Conservation (phyloP, 2,329 filamentous ascomycete genomes). For the Stachybotrys echinatus region DNA sequence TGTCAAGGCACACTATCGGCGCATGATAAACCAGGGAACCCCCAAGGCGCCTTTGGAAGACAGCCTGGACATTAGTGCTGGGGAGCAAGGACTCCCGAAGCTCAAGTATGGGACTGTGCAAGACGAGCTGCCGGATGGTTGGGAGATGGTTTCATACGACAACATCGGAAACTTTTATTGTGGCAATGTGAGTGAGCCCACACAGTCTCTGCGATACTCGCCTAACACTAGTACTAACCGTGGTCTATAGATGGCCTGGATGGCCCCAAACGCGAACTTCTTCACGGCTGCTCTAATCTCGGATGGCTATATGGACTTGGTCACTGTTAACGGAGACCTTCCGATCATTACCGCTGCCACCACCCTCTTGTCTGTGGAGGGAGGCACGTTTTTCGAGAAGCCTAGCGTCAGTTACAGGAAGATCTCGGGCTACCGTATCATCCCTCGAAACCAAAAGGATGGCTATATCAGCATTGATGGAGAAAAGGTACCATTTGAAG, state of each 20-base stretch:
- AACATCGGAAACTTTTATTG: slow-evolving; percentile 89
- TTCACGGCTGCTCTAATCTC: slow-evolving; percentile 77
- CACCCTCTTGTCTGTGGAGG: slow-evolving; percentile 67
- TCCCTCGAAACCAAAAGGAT: slow-evolving; percentile 62
- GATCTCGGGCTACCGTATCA: slow-evolving; percentile 79
- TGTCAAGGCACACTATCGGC: slow-evolving; percentile 68
- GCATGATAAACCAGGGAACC: slow-evolving; percentile 31
- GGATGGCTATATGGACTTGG: slow-evolving; percentile 81
- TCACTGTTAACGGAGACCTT: slow-evolving; percentile 74
- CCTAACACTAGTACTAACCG: background rate
- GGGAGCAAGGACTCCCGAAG: slow-evolving; percentile 61
- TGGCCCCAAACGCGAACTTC: slow-evolving; percentile 83
- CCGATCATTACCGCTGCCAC: slow-evolving; percentile 59
- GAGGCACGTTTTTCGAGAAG: slow-evolving; percentile 73
- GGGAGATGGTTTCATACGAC: slow-evolving; percentile 68
- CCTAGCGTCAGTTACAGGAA: slow-evolving; percentile 77
- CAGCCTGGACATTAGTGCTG: slow-evolving; percentile 20
- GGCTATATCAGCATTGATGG: slow-evolving; percentile 95
- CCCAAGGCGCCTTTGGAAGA: slow-evolving; percentile 21
- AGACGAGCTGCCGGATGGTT: slow-evolving; percentile 70
- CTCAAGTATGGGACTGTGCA: slow-evolving; percentile 76
- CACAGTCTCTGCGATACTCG: too few species aligned
- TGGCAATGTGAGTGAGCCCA: slow-evolving; percentile 63
- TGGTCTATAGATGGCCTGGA: slow-evolving; percentile 69
- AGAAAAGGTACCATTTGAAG: slow-evolving; percentile 78